A percentile compares a stretch with the other conserved stretches of the same genome.
Conservation (phyloP, 139 green algal species). For the Ostreobium quekettii region DNA sequence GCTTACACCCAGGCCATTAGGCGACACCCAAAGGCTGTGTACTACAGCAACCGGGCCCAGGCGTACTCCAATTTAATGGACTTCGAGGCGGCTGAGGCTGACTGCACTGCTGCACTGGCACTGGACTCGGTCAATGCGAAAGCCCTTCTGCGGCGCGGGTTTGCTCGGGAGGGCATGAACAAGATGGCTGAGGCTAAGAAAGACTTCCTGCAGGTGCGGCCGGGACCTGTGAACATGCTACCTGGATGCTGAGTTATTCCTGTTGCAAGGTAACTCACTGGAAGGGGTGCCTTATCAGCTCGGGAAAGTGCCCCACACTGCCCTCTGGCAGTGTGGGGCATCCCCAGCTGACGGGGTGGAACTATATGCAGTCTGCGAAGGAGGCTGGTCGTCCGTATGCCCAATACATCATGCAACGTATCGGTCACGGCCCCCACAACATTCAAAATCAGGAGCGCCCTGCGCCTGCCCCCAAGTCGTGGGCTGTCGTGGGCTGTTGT, state of each 20-base stretch:
- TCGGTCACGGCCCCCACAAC: too few species aligned
- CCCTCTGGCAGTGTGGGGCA: too few species aligned
- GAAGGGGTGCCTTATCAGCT: not conserved
- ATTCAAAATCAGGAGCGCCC: too few species aligned
- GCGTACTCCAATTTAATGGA: conserved; percentile 13
- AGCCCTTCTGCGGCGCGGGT: conserved; percentile 11
- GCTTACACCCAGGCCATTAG: conserved; percentile 18
- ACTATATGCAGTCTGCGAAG: too few species aligned
- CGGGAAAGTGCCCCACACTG: not conserved
- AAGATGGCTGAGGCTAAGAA: not conserved
- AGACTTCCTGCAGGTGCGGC: conserved; percentile 6
- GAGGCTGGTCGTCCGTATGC: too few species aligned
- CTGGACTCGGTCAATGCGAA: conserved; percentile 20
- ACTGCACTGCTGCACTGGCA: not conserved
- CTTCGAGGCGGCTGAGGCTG: not conserved
- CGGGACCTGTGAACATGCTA: not conserved
- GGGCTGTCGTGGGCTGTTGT: too few species aligned
- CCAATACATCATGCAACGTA: too few species aligned
- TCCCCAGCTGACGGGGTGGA: too few species aligned
- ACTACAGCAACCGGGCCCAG: conserved; percentile 18
- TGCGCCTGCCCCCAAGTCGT: too few species aligned
- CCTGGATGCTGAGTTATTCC: not conserved
- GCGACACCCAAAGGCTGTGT: not conserved
- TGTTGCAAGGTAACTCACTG: not conserved
- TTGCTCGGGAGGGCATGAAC: conserved; percentile 5